Conservation (phyloP, 768 basidiomycete genomes). For the Leccinellum rugosiceps region DNA sequence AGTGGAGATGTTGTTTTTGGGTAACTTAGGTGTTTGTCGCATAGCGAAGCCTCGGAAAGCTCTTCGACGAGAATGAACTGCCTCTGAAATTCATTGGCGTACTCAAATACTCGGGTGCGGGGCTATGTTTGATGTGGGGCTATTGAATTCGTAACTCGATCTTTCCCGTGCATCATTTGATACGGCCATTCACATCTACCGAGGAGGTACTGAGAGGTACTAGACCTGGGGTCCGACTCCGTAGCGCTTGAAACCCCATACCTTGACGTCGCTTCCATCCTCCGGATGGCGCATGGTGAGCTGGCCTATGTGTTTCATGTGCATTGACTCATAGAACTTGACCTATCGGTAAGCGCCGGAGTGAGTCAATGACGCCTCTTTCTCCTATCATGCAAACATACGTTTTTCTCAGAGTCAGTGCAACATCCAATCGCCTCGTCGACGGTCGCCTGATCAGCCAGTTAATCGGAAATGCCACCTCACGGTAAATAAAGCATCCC, state of each 20-base stretch:
- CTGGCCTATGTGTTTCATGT: not conserved
- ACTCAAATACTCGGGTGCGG: not conserved
- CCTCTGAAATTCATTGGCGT: not conserved
- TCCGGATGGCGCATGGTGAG: not conserved
- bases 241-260: not conserved
- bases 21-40: not conserved
- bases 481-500: not conserved
- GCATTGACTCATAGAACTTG: slow-evolving; percentile 2
- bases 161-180: not conserved
- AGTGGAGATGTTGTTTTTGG: not conserved
- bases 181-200: not conserved
- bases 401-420: slow-evolving; percentile 4
- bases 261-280: not conserved
- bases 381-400: not conserved
- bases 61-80: not conserved
- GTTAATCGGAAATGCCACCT: not conserved
- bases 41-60: not conserved
- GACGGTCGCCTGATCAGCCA: not conserved
- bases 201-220: not conserved
- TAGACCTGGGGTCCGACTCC: not conserved
- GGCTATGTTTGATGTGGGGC: not conserved
- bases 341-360: not conserved
- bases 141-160: not conserved
- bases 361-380: not conserved
- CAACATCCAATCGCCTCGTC: not conserved